Evolutionary conservation across 768 basidiomycete genomes (phyloP).

Genomic region (Lentinus brumalis): DNA sequence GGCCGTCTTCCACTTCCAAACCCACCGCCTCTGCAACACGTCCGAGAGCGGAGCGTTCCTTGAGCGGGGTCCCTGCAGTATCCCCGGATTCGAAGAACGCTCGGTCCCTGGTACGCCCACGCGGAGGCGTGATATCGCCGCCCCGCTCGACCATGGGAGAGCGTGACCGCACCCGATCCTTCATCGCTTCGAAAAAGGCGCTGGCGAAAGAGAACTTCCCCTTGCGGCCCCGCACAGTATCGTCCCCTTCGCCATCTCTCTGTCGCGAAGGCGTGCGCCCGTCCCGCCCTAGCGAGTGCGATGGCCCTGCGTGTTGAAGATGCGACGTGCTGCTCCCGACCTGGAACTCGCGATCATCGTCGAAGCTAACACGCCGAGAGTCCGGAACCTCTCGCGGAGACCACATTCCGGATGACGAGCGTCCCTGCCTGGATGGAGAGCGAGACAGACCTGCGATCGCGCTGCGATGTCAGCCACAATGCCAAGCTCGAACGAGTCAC

Average conservation of each 20-base stretch:
- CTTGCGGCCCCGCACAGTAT: slow-evolving; percentile 36
- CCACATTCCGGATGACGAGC: slow-evolving; percentile 13
- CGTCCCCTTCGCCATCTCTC: slow-evolving; percentile 18
- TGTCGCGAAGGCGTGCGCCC: slow-evolving; percentile 16
- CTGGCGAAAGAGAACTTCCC: slow-evolving; percentile 54
- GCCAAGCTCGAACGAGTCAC: background rate
- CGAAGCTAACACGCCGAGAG: slow-evolving; percentile 26
- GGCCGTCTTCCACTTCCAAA: slow-evolving; percentile 40
- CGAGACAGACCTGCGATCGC: slow-evolving; percentile 5
- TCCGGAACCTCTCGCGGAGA: slow-evolving; percentile 19
- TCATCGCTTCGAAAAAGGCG: slow-evolving; percentile 47
- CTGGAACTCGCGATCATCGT: slow-evolving; percentile 28
- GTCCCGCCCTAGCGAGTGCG: slow-evolving; percentile 1
- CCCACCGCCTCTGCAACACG: slow-evolving; percentile 45
- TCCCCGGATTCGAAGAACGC: slow-evolving; percentile 18
- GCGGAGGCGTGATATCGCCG: slow-evolving; percentile 22
- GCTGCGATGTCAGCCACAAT: background rate
- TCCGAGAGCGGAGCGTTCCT: slow-evolving; percentile 35
- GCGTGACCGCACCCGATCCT: slow-evolving; percentile 47
- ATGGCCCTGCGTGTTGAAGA: slow-evolving; percentile 7
- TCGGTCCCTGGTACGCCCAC: slow-evolving; percentile 18
- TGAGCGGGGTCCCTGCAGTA: slow-evolving; percentile 28
- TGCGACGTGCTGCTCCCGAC: slow-evolving; percentile 23
- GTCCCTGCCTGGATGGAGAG: slow-evolving; percentile 8
- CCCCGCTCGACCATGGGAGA: slow-evolving; percentile 33